Conservation (phyloP, 2,329 filamentous ascomycete species). For the Parastagonospora nodorum region DNA sequence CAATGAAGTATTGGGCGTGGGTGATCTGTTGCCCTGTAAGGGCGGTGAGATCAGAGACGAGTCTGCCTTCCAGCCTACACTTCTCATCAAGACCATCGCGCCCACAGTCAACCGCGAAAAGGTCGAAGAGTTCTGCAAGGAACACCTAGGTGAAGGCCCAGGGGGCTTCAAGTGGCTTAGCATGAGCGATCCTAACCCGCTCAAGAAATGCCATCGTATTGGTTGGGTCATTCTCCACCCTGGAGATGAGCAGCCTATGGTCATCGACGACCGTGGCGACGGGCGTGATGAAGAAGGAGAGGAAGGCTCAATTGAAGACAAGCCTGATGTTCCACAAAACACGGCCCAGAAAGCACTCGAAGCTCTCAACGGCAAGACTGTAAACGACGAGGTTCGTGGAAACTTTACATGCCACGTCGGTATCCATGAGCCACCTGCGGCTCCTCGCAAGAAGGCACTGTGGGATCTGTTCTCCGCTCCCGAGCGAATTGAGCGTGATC, state of each 20-base stretch:
- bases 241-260: conserved; percentile 66
- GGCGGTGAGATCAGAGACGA: conserved; percentile 90
- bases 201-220: conserved; percentile 96
- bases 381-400: conserved; percentile 89
- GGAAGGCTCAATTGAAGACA: conserved; percentile 62
- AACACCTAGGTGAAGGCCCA: conserved; percentile 87
- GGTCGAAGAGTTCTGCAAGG: conserved; percentile 91
- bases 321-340: conserved; percentile 48
- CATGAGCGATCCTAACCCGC: conserved; percentile 92
- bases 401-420: conserved; percentile 98
- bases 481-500: conserved; percentile 89
- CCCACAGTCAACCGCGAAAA: conserved; percentile 94
- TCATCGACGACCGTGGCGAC: conserved; percentile 71
- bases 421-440: conserved; percentile 85
- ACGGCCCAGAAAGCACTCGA: conserved; percentile 87
- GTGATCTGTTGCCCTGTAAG: conserved; percentile 82
- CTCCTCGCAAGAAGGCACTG: conserved; percentile 89
- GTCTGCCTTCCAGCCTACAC: conserved; percentile 82
- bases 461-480: conserved; percentile 97
- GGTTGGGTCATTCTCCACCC: conserved; percentile 98
- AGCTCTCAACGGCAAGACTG: conserved; percentile 96
- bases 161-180: conserved; percentile 96
- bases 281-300: conserved; percentile 70
- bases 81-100: conserved; percentile 97
- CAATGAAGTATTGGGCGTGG: conserved; percentile 90